Evolutionary conservation across 306 rosid genomes (phyloP), one percentile per base, ranked within the genome.

Genomic region (Canavalia ensiformis): DNA sequence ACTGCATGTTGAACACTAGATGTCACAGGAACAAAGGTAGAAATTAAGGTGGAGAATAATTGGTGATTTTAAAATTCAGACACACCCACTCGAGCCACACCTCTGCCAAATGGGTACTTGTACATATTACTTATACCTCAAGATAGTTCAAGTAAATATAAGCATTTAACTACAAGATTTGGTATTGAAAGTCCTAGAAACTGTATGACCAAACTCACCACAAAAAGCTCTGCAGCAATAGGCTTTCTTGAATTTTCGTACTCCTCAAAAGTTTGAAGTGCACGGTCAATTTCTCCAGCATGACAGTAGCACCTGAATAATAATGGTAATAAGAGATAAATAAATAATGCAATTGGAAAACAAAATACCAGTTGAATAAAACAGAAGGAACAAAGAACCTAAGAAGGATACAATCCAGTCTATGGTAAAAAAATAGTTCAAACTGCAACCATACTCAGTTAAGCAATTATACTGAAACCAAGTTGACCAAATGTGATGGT

Each of bases 201-300:
- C 52, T 77, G 58, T 37, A 35, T 31, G 56, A 29, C 10, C 56
- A 79, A 84, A 88, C 98, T 89, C 78, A 95, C 99, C 82, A 39
- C 29, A 87, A 63, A 93, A 75, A 93, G 84, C 50, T 95, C 99
- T 0, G 37, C 31, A 56, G 87, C 82, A 46, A 81, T 46, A 82
- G 54, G 31, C 66, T 52, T 84, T 76, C 91, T 84, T 18, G 89
- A 74, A 18, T 55, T 88, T 75, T 72, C 55, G 86, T 65, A 68
- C 45, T 88, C 91, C 62, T 91, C 97, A 88, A 93, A 88, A 42
- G 76, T 47, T 78, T 85, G 85, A 76, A 72, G 86, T 80, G 83
- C 97, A 76, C 84, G 90, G 50, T 93, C 98, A 87, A 95, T 86
- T 72, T 92, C 91, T 77, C 98, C 97, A 33, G 90, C 85, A 57